Base-by-base conservation (phyloP, 441 rosid species). In the Viola pubescens region DNA sequence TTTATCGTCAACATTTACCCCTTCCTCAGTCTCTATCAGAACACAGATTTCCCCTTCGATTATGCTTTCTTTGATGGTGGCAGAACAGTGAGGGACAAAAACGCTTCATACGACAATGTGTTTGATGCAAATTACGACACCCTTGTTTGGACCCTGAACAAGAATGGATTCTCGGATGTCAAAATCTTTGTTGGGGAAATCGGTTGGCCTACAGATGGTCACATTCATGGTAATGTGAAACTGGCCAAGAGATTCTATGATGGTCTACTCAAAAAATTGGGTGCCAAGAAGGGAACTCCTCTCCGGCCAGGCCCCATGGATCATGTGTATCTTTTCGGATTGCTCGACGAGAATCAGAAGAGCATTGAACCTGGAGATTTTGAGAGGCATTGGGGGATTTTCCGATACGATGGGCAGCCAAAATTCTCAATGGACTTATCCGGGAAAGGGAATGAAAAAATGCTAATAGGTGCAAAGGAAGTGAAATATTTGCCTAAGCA, bases 161-260 rank as follows among this genome's bases (percentile, higher is more conserved):
- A 79, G 51, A 74, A 70, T 9, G 87, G 88, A 0, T 16, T 42
- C 26, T 51, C 75, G 0, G 67, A 88, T 37, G 9, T 94, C 66
- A 66, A 81, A 64, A 80, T 94, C 65, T 9, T 88, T 0, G 83
- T 94, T 10, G 98, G 98, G 1, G 98, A 94, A 81, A 83, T 88
- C 1, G 98, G 98, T 3, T 94, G 97, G 96, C 98, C 97, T 0
- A 90, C 97, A 1, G 90, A 90, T 2, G 96, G 91, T 34, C 51
- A 75, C 54, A 40, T 45, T 4, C 53, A 54, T 9, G 96, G 83
- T 0, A 75, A 58, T 0, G 4, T 6, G 3, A 61, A 56, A 4
- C 39, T 54, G 26, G 97, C 95, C 0, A 42, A 79, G 44, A 86
- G 73, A 54, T 90, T 88, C 60, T 90, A 88, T 58, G 81, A 80